Percentiles rank a stretch among this genome's conserved stretches.
Conservation (phyloP, 2,329 filamentous ascomycete genomes). For the Colletotrichum sp. region DNA sequence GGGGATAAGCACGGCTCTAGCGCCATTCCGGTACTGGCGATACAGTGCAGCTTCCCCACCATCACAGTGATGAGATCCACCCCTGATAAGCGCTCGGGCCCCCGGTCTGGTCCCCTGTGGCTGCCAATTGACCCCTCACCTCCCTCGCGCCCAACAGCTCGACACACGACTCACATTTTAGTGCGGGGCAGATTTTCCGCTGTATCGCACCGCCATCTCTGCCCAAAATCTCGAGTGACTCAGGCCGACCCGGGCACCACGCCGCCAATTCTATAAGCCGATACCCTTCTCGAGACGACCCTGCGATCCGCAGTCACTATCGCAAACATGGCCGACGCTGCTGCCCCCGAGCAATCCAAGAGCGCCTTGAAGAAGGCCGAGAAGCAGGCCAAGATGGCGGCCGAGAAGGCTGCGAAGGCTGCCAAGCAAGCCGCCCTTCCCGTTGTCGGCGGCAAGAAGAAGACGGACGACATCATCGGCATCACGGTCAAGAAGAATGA, state of each 20-base stretch:
- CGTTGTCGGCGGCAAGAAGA: conserved; percentile 62
- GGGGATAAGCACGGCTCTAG: not conserved
- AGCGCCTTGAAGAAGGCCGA: conserved; percentile 70
- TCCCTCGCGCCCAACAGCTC: conserved; percentile 12
- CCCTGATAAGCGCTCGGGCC: not conserved
- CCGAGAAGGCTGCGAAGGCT: conserved; percentile 67
- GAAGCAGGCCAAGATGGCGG: conserved; percentile 66
- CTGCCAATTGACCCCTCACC: conserved; percentile 21
- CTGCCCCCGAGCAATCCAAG: conserved; percentile 52
- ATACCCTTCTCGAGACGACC: conserved; percentile 7
- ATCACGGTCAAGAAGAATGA: conserved; percentile 86
- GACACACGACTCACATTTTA: conserved; percentile 17
- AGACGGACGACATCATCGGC: conserved; percentile 76
- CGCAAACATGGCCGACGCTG: conserved; percentile 23
- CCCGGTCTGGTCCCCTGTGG: not conserved
- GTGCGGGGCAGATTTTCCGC: conserved; percentile 22
- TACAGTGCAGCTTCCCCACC: not conserved
- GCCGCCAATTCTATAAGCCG: conserved; percentile 2
- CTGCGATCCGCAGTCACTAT: conserved; percentile 8
- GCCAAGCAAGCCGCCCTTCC: conserved; percentile 59
- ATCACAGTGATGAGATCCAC: not conserved
- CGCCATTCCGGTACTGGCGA: rapidly evolving
- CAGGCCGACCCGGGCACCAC: conserved; percentile 17
- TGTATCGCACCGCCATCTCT: conserved; percentile 16
- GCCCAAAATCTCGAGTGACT: conserved; percentile 20